These are phyloP conservation scores for Mytilinidion resinicola DNA, from an alignment of 495 filamentous ascomycete species.

Conservation along the genomic window DNA sequence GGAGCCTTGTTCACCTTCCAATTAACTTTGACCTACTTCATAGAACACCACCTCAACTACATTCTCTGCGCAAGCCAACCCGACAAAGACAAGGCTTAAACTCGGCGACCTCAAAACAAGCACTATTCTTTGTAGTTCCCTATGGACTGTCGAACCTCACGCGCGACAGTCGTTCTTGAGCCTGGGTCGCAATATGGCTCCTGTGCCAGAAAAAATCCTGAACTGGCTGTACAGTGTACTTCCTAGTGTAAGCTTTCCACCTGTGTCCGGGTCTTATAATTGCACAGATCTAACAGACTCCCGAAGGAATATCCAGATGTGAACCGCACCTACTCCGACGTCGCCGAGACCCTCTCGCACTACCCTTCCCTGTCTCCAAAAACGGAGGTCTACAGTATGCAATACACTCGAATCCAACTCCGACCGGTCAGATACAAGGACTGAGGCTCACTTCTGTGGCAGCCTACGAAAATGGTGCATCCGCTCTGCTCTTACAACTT, in stretches of 20 bases:
- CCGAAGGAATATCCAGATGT: constrained; percentile 84
- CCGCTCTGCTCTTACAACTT: constrained; percentile 80
- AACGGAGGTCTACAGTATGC: constrained; percentile 92
- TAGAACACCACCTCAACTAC: no score
- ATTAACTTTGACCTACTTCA: no score
- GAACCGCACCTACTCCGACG: constrained; percentile 86
- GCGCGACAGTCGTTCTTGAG: constrained; percentile 9
- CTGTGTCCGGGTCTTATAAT: neutral
- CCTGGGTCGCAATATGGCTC: constrained; percentile 49
- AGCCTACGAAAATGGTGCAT: constrained; percentile 87
- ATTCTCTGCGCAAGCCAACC: no score
- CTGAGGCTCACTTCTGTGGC: neutral
- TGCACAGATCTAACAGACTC: no score
- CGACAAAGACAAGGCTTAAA: no score
- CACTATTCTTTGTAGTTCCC: no score
- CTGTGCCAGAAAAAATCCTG: constrained; percentile 79
- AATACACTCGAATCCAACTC: no score
- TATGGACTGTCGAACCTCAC: constrained; percentile 1
- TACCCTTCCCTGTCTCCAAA: constrained; percentile 81
- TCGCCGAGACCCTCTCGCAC: constrained; percentile 71
- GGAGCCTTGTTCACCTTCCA: no score
- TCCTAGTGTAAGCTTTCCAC: constrained; percentile 55
- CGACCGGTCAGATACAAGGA: no score
- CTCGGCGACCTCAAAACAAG: no score
- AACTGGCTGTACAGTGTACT: constrained; percentile 93